Evolutionary conservation across 1,139 yeast genomes (phyloP).

Genomic region (Candida sp.): DNA sequence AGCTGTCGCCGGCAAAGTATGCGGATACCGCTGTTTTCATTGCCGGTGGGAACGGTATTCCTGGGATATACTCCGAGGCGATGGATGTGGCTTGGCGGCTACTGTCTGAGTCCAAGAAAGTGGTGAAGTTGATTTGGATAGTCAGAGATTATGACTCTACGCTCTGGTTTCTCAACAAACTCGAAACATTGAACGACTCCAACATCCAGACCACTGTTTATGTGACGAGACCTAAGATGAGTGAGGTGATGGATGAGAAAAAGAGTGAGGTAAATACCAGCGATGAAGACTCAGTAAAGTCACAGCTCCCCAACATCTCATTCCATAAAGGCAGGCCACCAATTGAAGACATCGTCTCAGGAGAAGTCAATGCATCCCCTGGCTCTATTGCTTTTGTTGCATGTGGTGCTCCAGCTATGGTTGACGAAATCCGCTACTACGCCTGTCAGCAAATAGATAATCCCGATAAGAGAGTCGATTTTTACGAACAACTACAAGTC

Average conservation of each 20-base stretch:
- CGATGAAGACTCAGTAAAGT: conserved; percentile 16
- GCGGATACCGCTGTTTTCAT: conserved; percentile 41
- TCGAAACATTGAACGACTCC: conserved; percentile 34
- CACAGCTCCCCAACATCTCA: conserved; percentile 23
- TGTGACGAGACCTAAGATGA: conserved; percentile 40
- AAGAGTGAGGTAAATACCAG: conserved; percentile 2
- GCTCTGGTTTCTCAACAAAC: conserved; percentile 55
- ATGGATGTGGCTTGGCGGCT: conserved; percentile 37
- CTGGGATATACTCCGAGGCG: conserved; percentile 46
- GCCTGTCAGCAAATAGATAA: conserved; percentile 29
- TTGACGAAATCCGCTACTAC: conserved; percentile 47
- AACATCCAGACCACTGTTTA: conserved; percentile 40
- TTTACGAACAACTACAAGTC: conserved; percentile 12
- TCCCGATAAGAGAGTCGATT: conserved; percentile 16
- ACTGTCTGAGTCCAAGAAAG: conserved; percentile 43
- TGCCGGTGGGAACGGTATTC: conserved; percentile 50
- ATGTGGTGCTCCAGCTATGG: conserved; percentile 53
- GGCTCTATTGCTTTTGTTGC: conserved; percentile 49
- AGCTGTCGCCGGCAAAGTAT: conserved; percentile 29
- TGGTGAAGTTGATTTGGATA: conserved; percentile 56
- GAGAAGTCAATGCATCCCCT: conserved; percentile 30
- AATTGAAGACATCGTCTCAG: conserved; percentile 25
- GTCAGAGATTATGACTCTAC: conserved; percentile 48
- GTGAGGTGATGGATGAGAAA: background rate
- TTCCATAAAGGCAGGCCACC: conserved; percentile 36